Base-by-base conservation (phyloP, 208 protist genomes). In the Trypanosoma platydactyli region DNA sequence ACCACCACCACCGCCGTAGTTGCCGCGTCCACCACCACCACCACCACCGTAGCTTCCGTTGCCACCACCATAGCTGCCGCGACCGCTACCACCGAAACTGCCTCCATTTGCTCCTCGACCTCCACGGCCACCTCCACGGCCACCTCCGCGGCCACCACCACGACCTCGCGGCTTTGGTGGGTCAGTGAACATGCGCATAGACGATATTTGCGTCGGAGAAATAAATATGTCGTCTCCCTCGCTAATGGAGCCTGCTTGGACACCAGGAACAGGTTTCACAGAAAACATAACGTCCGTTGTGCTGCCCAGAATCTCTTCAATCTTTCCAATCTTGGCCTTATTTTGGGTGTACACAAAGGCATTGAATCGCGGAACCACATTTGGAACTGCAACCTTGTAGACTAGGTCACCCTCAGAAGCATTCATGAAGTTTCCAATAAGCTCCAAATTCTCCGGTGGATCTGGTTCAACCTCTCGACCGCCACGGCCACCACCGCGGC, bases 241-340 rank as follows among this genome's bases (percentile, higher is more conserved):
- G 61, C 72, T 89, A 64, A 96, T 58, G 33, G 88, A 94, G 33
- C 72, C 81, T 25, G 92, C 79, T 65, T 96, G 86, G 5, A 97
- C 79, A 35, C 92, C 92, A 25, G 87, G 88, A 1, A 82, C 76
- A 9, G 92, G 88, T 59, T 94, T 95, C 20, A 97, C 88, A 5
- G 92, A 97, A 71, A 97, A 96, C 82, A 95, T 92, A 12, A 94
- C 80, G 54, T 95, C 88, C 16, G 78, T 79, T 25, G 87, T 94
- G 58, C 79, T 91, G 35, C 92, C 92, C 15, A 97, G 76, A 62
- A 97, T 91, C 52, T 97, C 89, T 35, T 97, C 92, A 63, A 97
- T 95, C 71, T 97, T 97, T 55, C 92, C 92, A 61, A 97, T 83
- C 60, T 97, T 97, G 5, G 83, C 86, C 77, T 96, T 97, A 62